Percentiles rank a stretch among this genome's conserved stretches.
Conservation (phyloP, 768 basidiomycete genomes). For the Neoboletus magnificus region DNA sequence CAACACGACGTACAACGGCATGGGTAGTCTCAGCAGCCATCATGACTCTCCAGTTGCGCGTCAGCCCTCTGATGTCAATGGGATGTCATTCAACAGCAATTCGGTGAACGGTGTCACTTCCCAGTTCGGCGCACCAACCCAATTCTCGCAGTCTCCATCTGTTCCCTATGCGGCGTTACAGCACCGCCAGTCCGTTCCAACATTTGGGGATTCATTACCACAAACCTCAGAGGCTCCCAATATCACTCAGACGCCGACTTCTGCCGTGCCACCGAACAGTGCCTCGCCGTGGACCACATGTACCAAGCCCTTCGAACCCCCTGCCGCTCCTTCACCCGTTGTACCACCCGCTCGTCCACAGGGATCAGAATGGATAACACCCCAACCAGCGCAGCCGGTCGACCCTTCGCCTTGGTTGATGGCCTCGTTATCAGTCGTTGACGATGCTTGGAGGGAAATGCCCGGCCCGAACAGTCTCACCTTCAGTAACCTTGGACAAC, state of each 20-base stretch:
- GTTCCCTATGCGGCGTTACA: constrained; percentile 17
- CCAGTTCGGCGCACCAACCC: constrained; percentile 18
- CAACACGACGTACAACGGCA: constrained; percentile 22
- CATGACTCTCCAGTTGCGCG: constrained; percentile 23
- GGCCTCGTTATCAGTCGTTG: constrained; percentile 43
- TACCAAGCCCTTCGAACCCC: constrained; percentile 17
- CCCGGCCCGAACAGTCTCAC: constrained; percentile 52
- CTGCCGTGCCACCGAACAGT: constrained; percentile 21
- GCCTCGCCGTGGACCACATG: constrained; percentile 24
- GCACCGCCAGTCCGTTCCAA: constrained; percentile 20
- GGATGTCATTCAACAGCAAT: constrained; percentile 17
- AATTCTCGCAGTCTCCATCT: constrained; percentile 22
- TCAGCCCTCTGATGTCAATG: constrained; percentile 25
- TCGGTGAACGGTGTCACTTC: constrained; percentile 18
- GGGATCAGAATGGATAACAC: constrained; percentile 37
- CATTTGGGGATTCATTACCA: constrained; percentile 22
- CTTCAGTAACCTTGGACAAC: constrained; percentile 55
- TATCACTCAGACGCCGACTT: constrained; percentile 19
- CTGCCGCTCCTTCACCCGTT: constrained; percentile 19
- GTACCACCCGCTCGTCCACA: constrained; percentile 22
- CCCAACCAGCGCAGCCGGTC: constrained; percentile 18
- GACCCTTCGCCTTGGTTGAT: constrained; percentile 58
- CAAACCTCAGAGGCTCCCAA: constrained; percentile 16
- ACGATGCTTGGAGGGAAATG: constrained; percentile 46
- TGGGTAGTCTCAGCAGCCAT: constrained; percentile 20